These are phyloP conservation scores for Tetrahymena elliotti DNA, from an alignment of 73 alveolate genomes.

Conservation along the genomic window DNA sequence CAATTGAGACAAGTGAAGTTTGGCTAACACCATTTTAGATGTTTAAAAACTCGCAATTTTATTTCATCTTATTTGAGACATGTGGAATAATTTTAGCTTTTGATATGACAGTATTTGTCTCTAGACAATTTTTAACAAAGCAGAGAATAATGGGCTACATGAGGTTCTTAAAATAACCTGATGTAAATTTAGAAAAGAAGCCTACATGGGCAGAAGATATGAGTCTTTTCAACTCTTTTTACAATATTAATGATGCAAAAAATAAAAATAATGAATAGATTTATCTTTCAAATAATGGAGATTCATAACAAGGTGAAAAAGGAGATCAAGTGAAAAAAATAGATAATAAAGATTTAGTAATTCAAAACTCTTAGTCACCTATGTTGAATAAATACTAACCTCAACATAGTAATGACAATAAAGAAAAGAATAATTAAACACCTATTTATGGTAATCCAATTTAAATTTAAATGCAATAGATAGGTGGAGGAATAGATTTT, in stretches of 20 bases:
- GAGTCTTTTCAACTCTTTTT: neutral
- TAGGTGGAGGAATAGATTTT: neutral
- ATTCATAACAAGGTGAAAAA: neutral
- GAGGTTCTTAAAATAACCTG: neutral
- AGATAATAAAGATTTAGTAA: neutral
- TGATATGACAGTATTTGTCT: slow-evolving; percentile 21
- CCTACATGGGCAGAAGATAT: neutral
- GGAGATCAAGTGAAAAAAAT: neutral
- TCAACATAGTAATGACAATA: neutral
- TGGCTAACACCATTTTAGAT: slow-evolving; percentile 15
- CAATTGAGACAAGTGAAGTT: slow-evolving; percentile 2
- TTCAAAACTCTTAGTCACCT: neutral
- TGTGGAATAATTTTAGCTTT: slow-evolving; percentile 10
- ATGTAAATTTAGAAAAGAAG: neutral
- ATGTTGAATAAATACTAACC: neutral
- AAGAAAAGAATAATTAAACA: neutral
- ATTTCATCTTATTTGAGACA: neutral
- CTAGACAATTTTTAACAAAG: neutral
- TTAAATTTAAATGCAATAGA: neutral
- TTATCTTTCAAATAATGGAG: neutral
- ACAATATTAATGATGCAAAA: neutral
- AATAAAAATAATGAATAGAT: neutral
- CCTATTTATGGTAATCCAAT: neutral
- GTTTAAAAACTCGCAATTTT: slow-evolving; percentile 7
- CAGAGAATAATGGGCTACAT: neutral